Conservation (phyloP, 1,139 yeast species). For the Candida freyschussii region DNA sequence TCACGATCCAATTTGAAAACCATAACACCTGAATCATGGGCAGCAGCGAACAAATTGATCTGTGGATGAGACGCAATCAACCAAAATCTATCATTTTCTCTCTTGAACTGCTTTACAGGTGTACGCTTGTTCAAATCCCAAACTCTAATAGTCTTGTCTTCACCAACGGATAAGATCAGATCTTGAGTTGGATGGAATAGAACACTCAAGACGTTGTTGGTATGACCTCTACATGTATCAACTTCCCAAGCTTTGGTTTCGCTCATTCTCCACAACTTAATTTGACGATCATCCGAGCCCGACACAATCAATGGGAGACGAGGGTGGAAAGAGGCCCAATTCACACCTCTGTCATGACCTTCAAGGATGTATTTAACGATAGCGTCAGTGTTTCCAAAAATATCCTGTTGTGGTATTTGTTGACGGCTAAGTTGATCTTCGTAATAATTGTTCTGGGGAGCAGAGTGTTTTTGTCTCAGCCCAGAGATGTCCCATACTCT, state of each 20-base stretch:
- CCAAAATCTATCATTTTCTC: conserved; percentile 96
- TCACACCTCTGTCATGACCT: conserved; percentile 98
- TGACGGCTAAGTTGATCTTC: conserved; percentile 74
- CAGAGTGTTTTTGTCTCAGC: conserved; percentile 91
- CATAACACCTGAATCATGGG: conserved; percentile 97
- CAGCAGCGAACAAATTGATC: conserved; percentile 90
- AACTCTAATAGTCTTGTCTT: conserved; percentile 94
- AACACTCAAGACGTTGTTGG: conserved; percentile 85
- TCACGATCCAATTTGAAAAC: conserved; percentile 97
- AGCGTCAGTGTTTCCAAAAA: conserved; percentile 91
- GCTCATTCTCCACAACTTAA: conserved; percentile 96
- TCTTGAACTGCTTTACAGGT: conserved; percentile 89
- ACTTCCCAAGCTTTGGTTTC: conserved; percentile 99
- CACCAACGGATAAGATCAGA: conserved; percentile 87
- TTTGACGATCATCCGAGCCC: conserved; percentile 93
- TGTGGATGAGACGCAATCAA: conserved; percentile 82
- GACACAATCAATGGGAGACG: conserved; percentile 92
- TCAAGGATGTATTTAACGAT: conserved; percentile 93
- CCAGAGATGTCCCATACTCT: conserved; percentile 99
- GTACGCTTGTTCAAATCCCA: conserved; percentile 96
- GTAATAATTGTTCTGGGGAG: conserved; percentile 46
- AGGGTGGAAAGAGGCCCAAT: conserved; percentile 98
- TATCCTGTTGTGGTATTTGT: conserved; percentile 82
- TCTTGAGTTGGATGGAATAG: conserved; percentile 94
- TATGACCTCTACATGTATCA: conserved; percentile 96